Conservation (phyloP, 1,284 basidiomycete species). For the Malassezia vespertilionis region DNA sequence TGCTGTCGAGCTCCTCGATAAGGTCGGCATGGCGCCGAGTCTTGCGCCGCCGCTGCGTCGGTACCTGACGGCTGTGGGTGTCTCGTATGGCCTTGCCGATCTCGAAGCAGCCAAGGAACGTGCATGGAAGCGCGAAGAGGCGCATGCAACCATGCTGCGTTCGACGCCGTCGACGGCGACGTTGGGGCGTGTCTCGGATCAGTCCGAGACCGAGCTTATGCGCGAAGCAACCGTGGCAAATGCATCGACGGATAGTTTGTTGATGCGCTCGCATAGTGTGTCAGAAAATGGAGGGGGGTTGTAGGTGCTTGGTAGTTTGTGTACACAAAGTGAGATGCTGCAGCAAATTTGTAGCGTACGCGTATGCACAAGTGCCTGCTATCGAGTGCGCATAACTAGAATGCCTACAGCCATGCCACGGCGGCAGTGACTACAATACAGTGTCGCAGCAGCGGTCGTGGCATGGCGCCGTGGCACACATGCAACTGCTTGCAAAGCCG, state of each 20-base stretch:
- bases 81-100: slow-evolving; percentile 7
- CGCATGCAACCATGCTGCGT: slow-evolving; percentile 4
- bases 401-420: too few species aligned
- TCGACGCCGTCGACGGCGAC: slow-evolving; percentile 4
- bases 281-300: too few species aligned
- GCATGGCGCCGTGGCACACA: too few species aligned
- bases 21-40: slow-evolving; percentile 14
- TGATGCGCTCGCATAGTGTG: not conserved
- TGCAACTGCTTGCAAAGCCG: too few species aligned
- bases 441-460: too few species aligned
- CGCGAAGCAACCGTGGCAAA: slow-evolving; percentile 7
- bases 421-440: too few species aligned
- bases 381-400: too few species aligned
- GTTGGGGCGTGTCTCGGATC: not conserved
- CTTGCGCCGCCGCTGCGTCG: slow-evolving; percentile 11
- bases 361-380: too few species aligned
- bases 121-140: slow-evolving; percentile 9
- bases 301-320: too few species aligned
- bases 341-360: too few species aligned
- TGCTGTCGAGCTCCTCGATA: slow-evolving; percentile 38
- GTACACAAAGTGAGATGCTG: too few species aligned
- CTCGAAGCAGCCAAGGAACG: slow-evolving; percentile 7
- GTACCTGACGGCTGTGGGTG: slow-evolving; percentile 13
- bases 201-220: slow-evolving; percentile 6
- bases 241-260: slow-evolving; percentile 5